Evolutionary conservation across 2,329 filamentous ascomycete genomes (phyloP), one percentile per base, ranked within the genome.

Genomic region (Cytospora paraplurivora): DNA sequence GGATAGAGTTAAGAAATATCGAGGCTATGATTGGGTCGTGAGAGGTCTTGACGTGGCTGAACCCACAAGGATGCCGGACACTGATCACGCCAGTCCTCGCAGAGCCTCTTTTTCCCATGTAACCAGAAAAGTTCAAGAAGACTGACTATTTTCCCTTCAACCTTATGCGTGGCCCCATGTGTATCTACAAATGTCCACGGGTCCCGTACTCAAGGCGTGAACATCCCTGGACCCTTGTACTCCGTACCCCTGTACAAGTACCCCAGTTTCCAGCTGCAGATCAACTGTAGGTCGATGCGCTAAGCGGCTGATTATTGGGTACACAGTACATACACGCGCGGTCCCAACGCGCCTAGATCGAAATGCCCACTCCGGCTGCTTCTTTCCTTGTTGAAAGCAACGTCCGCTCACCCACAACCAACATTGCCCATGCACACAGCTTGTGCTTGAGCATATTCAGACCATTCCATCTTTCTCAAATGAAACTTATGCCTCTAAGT

Each of bases 371-470:
- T 7, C 44, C 10, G 33, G 44, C 21, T 47, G 44, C 37, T 49
- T 49, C 27, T 35, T 51, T 51, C 52, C 34, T 53, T 7, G 41
- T n/a, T 41, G 44, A 51, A 51, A 21, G 52, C 52, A 41, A 37
- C 59, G 38, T 41, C 52, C 41, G 21, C 52, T 33, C 32, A n/a
- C 27, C 21, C 41, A 38, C 12, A 10, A 10, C 11, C 41, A 37
- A 44, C 19, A 19, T 41, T 17, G 17, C 51, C 37, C n/a, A 41
- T 15, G n/a, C 11, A 2, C 21, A 37, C 44, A 12, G 21, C 35
- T 47, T 38, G 53, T 32, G 52, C 58, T 54, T 62, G 50, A 33
- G n/a, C 41, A 33, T 47, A 12, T 54, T 12, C 21, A n/a, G 33
- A 50, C 19, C 33, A 51, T 35, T 56, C 21, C 7, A 56, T 33